Evolutionary conservation across 176 grass and related monocot genomes (phyloP).

Genomic region (Hsuehochloa calcarea): DNA sequence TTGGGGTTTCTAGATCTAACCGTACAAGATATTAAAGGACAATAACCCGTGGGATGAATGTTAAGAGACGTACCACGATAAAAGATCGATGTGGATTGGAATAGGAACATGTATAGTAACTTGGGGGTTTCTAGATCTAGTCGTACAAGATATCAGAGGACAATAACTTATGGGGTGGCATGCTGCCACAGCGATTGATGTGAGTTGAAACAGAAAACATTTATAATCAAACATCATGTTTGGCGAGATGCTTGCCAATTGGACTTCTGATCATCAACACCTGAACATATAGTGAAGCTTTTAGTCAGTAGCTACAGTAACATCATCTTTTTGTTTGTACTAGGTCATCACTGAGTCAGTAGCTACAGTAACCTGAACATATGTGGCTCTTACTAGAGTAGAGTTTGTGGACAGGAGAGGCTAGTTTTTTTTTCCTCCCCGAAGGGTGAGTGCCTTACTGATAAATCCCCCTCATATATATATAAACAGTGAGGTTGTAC

Average conservation of each 20-base stretch:
- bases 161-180: background rate
- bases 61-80: accelerated
- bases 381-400: background rate
- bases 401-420: background rate
- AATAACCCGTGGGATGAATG: too few relatives aligned
- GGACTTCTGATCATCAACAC: accelerated
- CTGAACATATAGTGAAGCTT: too few relatives aligned
- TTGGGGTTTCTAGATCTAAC: too few relatives aligned
- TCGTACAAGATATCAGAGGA: background rate
- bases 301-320: background rate
- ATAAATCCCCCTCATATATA: too few relatives aligned
- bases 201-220: accelerated
- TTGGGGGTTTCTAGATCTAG: background rate
- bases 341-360: too few relatives aligned
- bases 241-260: background rate
- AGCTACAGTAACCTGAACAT: too few relatives aligned
- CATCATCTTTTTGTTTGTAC: background rate
- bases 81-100: background rate
- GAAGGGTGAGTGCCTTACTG: too few relatives aligned
- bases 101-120: background rate
- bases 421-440: background rate
- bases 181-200: background rate
- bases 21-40: too few relatives aligned
- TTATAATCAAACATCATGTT: background rate
- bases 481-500: too few relatives aligned